These are phyloP conservation scores for Coniochaeta sp. DNA, from an alignment of 2,329 filamentous ascomycete genomes.

Conservation along the genomic window DNA sequence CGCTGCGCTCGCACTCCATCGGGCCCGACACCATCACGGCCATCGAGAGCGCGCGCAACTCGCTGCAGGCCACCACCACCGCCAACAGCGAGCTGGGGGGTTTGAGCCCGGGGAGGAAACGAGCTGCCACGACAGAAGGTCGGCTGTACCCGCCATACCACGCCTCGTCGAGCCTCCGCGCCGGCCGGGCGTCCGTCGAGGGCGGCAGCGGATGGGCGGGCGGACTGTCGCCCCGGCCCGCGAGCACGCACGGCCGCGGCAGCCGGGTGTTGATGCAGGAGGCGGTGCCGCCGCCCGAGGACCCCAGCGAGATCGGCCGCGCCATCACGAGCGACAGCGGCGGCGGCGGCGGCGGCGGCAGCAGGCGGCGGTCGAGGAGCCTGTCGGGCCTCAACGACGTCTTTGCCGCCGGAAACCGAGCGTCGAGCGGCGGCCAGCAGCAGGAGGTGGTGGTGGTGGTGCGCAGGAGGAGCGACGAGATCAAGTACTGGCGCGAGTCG, in stretches of 20 bases:
- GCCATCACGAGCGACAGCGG: slow-evolving; percentile 50
- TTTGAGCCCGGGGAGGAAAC: slow-evolving; percentile 22
- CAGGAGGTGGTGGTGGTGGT: slow-evolving; percentile 3
- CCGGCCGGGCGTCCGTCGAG: slow-evolving; percentile 21
- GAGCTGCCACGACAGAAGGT: slow-evolving; percentile 32
- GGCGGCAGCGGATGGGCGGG: neutral
- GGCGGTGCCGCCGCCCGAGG: too few relatives aligned
- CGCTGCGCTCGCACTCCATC: slow-evolving; percentile 54
- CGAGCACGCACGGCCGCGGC: slow-evolving; percentile 49
- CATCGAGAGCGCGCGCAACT: slow-evolving; percentile 47
- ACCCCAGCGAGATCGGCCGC: slow-evolving; percentile 51
- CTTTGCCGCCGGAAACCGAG: slow-evolving; percentile 17
- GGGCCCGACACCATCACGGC: slow-evolving; percentile 46
- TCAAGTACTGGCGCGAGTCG: slow-evolving; percentile 57
- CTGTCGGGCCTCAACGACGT: slow-evolving; percentile 45
- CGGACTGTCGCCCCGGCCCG: slow-evolving; percentile 53
- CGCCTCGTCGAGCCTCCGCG: slow-evolving; percentile 29
- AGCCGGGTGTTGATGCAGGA: too few relatives aligned
- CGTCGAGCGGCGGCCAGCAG: slow-evolving; percentile 9
- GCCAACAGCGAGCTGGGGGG: slow-evolving; percentile 8
- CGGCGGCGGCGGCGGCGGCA: slow-evolving; percentile 27
- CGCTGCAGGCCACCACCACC: slow-evolving; percentile 27
- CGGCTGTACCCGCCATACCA: slow-evolving; percentile 22
- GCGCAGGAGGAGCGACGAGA: slow-evolving; percentile 55
- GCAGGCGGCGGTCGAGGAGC: slow-evolving; percentile 51